Evolutionary conservation across 2,329 filamentous ascomycete species (phyloP), one percentile per base, ranked within the genome.

Genomic region (Hymenoscyphus occultus): DNA sequence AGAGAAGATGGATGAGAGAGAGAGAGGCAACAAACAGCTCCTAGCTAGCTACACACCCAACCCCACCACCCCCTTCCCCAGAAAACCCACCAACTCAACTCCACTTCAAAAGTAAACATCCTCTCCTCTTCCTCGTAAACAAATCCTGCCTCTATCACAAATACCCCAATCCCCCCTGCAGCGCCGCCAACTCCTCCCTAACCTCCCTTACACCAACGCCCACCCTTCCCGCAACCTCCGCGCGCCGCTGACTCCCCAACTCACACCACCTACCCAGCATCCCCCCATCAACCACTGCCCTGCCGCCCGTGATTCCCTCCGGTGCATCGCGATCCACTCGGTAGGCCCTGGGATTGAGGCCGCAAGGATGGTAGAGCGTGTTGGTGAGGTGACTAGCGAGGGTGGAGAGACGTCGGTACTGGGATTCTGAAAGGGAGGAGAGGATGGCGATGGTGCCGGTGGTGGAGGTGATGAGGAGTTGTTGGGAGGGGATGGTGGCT

Each of bases 271-370:
- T 79, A 65, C 84, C 82, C 67, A 97, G 76, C 51, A 97, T 74
- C n/a, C 83, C 84, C 0, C 92, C 93, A 75, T 97, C 93, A 3
- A 97, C 83, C 0, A 80, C 79, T 0, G 76, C 78, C 2, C 79
- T 78, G 56, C 79, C 80, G 3, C 76, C 78, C 45, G 82, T 81
- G 22, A 80, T 73, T 2, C 70, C 70, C 39, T 74, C 75, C 6
- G 67, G 69, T 5, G 83, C 84, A 70, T 79, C 84, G 64, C 81
- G 82, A 60, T 88, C 86, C 0, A 88, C 81, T 14, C 95, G 84
- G 78, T 94, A 91, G 0, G 88, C 91, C 63, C 90, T 87, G 1
- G 92, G 90, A 77, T 98, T 98, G 60, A 97, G 81, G 0, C 91
- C 92, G 7, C 88, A 91, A 4, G 90, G 80, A 68, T 93, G 88